Evolutionary conservation across 768 basidiomycete genomes (phyloP).

Genomic region (Piloderma croceum): DNA sequence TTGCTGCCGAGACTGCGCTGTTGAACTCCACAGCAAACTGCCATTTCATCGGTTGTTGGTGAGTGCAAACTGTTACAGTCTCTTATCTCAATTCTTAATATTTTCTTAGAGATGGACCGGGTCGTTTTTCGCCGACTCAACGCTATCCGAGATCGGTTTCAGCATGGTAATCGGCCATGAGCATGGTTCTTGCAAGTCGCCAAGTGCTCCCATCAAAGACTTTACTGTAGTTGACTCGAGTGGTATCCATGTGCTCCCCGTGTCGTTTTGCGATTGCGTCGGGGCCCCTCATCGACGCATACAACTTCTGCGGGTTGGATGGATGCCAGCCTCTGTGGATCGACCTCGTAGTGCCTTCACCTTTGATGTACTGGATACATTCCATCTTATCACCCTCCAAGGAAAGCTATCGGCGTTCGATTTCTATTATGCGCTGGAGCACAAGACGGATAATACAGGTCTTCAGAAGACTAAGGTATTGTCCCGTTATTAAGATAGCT

Average conservation of each 20-base stretch:
- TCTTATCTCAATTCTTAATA: background rate
- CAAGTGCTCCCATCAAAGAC: background rate
- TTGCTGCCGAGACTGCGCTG: background rate
- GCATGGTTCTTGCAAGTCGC: background rate
- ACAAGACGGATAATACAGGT: constrained; percentile 6
- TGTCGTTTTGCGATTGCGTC: constrained; percentile 10
- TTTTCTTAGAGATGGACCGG: background rate
- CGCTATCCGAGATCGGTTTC: background rate
- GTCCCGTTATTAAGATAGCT: background rate
- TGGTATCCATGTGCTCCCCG: constrained; percentile 8
- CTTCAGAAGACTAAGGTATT: background rate
- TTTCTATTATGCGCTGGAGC: constrained; percentile 8
- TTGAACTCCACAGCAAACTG: background rate
- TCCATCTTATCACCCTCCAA: constrained; percentile 9
- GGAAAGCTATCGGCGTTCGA: constrained; percentile 11
- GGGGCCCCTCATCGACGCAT: background rate
- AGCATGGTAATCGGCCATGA: background rate
- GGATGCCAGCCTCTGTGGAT: constrained; percentile 14
- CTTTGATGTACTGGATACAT: constrained; percentile 8
- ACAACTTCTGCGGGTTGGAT: constrained; percentile 3
- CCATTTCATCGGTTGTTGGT: background rate
- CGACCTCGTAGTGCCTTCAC: constrained; percentile 12
- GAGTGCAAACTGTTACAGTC: background rate
- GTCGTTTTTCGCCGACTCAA: background rate
- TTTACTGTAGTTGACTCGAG: constrained; percentile 9